These are phyloP conservation scores for Vigna nakashimae DNA, from an alignment of 306 rosid species.

Conservation along the genomic window DNA sequence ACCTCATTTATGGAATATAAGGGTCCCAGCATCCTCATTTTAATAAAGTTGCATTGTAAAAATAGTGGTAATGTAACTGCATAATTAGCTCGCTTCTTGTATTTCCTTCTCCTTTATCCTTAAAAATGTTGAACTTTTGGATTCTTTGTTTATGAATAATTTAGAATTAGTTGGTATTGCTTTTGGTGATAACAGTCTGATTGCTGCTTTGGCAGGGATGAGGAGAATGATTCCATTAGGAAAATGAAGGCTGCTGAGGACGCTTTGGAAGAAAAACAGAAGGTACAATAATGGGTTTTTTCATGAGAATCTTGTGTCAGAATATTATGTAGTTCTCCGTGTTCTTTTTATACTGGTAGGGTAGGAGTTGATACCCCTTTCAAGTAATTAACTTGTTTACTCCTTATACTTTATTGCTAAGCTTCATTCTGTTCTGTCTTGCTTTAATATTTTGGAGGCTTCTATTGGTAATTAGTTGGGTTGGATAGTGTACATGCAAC, in stretches of 20 bases:
- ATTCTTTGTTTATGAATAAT: constrained; percentile 22
- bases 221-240: constrained; percentile 74
- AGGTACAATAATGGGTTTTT: constrained; percentile 55
- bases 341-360: constrained; percentile 1
- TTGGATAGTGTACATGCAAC: background rate
- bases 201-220: constrained; percentile 69
- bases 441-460: constrained; percentile 14
- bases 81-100: background rate
- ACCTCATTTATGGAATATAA: constrained; percentile 5
- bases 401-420: constrained; percentile 18
- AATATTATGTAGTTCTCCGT: constrained; percentile 3
- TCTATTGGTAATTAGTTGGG: constrained; percentile 16
- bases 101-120: constrained; percentile 22
- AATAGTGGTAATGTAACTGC: constrained; percentile 25
- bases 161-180: constrained; percentile 41
- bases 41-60: constrained; percentile 5
- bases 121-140: background rate
- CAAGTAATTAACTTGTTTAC: background rate
- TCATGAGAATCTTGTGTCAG: constrained; percentile 11
- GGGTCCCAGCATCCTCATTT: background rate
- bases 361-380: constrained; percentile 18
- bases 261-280: constrained; percentile 79
- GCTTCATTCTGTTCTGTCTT: constrained; percentile 12
- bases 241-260: constrained; percentile 92
- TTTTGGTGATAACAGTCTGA: constrained; percentile 46